Evolutionary conservation across 1,284 basidiomycete species (phyloP).

Genomic region (Ceratobasidium sp.): DNA sequence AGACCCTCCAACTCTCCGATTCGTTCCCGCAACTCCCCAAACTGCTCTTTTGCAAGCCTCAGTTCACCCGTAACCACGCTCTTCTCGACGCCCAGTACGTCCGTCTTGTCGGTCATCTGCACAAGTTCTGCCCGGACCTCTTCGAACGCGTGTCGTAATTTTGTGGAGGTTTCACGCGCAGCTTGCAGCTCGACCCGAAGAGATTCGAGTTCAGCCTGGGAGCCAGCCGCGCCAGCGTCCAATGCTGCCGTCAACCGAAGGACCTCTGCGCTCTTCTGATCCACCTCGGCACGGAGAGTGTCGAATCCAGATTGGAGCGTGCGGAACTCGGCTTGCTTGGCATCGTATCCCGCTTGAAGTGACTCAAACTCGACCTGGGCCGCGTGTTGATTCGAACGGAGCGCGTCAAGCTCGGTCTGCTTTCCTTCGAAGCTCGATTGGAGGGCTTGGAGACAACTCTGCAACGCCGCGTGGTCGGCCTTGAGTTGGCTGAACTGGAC

Average conservation of each 20-base stretch:
- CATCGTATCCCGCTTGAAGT: conserved; percentile 33
- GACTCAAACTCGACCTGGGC: conserved; percentile 30
- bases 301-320: conserved; percentile 36
- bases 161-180: not conserved
- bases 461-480: conserved; percentile 29
- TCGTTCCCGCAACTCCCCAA: conserved; percentile 31
- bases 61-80: conserved; percentile 36
- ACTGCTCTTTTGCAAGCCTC: conserved; percentile 31
- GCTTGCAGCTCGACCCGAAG: conserved; percentile 18
- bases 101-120: not conserved
- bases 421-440: conserved; percentile 39
- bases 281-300: conserved; percentile 32
- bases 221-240: conserved; percentile 19
- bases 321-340: conserved; percentile 42
- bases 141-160: conserved; percentile 16
- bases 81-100: conserved; percentile 39
- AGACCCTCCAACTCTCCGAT: conserved; percentile 19
- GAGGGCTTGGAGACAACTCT: conserved; percentile 35
- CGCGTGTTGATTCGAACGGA: conserved; percentile 28
- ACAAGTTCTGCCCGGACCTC: conserved; percentile 4
- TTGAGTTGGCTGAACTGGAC: conserved; percentile 37
- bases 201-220: conserved; percentile 13
- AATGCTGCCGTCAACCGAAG: conserved; percentile 18
- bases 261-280: conserved; percentile 22
- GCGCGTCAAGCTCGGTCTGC: conserved; percentile 25